Evolutionary conservation across 129 eudicot species (phyloP), one percentile per base, ranked within the genome.

Genomic region (Centella asiatica): DNA sequence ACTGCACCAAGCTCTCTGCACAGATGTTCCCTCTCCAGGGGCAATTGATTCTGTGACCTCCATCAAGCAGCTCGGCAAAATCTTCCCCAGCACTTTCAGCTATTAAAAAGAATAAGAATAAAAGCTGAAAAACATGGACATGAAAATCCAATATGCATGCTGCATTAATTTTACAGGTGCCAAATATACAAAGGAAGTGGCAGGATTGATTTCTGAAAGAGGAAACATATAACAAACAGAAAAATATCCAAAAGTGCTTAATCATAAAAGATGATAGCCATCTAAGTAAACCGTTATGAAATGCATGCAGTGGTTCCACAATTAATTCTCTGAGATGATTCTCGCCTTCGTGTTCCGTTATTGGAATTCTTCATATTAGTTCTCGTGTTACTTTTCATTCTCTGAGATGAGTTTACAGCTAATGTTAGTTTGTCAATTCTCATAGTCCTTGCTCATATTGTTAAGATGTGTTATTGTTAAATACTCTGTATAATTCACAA

Each of bases 1-100:
- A 92, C 78, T 92, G 96, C 57, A 92, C 96, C 76, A 92, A 75
- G 68, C 96, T 92, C 77, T 92, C 98, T 26, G 94, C 87, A 68
- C 96, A 87, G 67, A 80, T 81, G 67, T 92, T 92, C 64, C 95
- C 98, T 71, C 86, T 84, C 98, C 98, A 92, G 36, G 94, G 86
- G 67, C 98, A 92, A 62, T 53, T 81, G 62, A 66, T 75, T 74
- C 72, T 84, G 63, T 92, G 98, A 44, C 88, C 96, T 67, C 69
- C 85, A 76, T 92, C 94, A 51, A 92, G 95, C 60, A 69, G 89
- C 63, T 79, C 81, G 42, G 86, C 68, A 70, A 87, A 92, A 20
- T 79, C 88, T 62, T 84, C 98, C 39, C 80, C 90, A 53, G 88
- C 82, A 63, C 60, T 65, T 51, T 81, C 85, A 71, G 71, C 94